Evolutionary conservation across 768 basidiomycete genomes (phyloP).

Genomic region (Rhizopogon roseolus): DNA sequence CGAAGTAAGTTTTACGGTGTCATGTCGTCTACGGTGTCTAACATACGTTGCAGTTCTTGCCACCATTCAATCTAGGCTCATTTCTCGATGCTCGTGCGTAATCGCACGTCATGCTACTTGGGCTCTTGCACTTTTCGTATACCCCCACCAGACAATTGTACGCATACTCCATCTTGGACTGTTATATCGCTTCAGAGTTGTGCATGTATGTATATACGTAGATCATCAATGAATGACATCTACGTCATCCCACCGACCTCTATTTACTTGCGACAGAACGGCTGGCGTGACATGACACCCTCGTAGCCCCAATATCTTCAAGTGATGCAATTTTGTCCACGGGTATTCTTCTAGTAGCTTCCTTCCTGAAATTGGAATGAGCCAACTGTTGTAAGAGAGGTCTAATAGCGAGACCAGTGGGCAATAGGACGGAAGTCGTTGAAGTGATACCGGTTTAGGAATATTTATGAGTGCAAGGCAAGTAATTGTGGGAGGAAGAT

Average conservation of each 20-base stretch:
- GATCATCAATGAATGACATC: conserved; percentile 31
- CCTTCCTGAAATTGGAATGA: conserved; percentile 20
- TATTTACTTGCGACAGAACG: conserved; percentile 46
- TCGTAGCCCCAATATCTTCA: conserved; percentile 54
- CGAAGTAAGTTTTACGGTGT: conserved; percentile 28
- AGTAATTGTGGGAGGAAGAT: conserved; percentile 62
- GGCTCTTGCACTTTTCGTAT: background rate
- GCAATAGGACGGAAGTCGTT: conserved; percentile 53
- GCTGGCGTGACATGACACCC: conserved; percentile 42
- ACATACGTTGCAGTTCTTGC: conserved; percentile 32
- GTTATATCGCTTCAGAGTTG: conserved; percentile 10
- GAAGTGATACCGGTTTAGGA: conserved; percentile 42
- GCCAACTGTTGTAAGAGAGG: conserved; percentile 61
- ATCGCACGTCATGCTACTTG: conserved; percentile 10
- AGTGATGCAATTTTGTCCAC: conserved; percentile 52
- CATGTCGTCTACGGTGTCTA: background rate
- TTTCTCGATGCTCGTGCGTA: conserved; percentile 47
- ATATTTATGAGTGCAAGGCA: conserved; percentile 56
- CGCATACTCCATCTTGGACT: conserved; percentile 11
- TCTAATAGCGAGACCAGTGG: conserved; percentile 63
- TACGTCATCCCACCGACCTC: conserved; percentile 64
- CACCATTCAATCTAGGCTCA: conserved; percentile 48
- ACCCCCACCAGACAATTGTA: conserved; percentile 7
- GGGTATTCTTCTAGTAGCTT: conserved; percentile 44
- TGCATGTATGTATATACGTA: conserved; percentile 22